Evolutionary conservation across 1,284 basidiomycete genomes (phyloP).

Genomic region (Xanthoconium separans): DNA sequence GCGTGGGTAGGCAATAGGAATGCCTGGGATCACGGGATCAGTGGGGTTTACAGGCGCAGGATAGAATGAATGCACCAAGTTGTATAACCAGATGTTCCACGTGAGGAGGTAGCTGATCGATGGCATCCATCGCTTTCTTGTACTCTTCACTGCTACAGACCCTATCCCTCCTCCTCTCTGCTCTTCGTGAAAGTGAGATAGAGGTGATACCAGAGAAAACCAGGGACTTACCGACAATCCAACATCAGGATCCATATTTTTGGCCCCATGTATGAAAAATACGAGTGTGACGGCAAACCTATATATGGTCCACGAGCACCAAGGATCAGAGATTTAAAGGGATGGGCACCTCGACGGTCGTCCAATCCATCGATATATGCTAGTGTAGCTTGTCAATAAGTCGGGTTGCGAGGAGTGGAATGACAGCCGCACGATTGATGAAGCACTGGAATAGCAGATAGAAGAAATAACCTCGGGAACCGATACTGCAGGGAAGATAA

Average conservation of each 20-base stretch:
- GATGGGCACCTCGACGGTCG: constrained; percentile 56
- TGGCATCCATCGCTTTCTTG: constrained; percentile 63
- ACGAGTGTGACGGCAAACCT: constrained; percentile 78
- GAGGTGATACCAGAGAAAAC: not conserved
- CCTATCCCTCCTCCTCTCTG: constrained; percentile 81
- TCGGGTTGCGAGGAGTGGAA: not conserved
- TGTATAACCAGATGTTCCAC: constrained; percentile 84
- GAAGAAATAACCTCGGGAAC: constrained; percentile 85
- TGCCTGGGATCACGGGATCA: constrained; percentile 41
- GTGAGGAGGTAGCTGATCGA: constrained; percentile 54
- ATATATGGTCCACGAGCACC: constrained; percentile 78
- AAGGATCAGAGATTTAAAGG: constrained; percentile 71
- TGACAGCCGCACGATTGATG: constrained; percentile 58
- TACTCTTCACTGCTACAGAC: constrained; percentile 78
- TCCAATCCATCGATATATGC: constrained; percentile 74
- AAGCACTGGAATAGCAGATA: constrained; percentile 93
- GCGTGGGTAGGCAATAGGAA: constrained; percentile 87
- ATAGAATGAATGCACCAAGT: constrained; percentile 48
- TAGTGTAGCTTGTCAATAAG: constrained; percentile 29
- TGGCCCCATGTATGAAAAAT: constrained; percentile 73
- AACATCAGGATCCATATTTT: constrained; percentile 72
- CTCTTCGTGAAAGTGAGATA: constrained; percentile 44
- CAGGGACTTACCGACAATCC: constrained; percentile 70
- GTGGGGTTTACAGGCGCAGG: not conserved
- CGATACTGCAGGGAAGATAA: constrained; percentile 51